A percentile compares a stretch with the other conserved stretches of the same genome.
Evolutionary conservation across 441 rosid genomes (phyloP).

Genomic region (Populus tomentosa): DNA sequence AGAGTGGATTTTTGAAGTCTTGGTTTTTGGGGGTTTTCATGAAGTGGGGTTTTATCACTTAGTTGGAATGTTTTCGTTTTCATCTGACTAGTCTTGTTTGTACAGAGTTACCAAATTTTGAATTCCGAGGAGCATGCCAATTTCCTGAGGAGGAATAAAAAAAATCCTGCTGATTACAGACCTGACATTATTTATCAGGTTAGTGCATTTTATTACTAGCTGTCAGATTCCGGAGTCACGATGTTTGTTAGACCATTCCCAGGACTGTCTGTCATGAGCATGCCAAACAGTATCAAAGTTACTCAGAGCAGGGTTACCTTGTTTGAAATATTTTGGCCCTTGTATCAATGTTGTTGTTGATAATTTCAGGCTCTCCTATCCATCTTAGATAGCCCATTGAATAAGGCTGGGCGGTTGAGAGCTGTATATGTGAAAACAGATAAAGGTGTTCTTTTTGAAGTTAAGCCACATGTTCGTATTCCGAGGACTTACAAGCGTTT

Average conservation of each 20-base stretch:
- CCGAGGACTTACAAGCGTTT: slow-evolving; percentile 84
- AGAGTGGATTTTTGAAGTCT: too few relatives aligned
- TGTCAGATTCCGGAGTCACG: not conserved
- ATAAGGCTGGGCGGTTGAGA: slow-evolving; percentile 71
- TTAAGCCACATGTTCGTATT: slow-evolving; percentile 75
- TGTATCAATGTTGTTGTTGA: not conserved
- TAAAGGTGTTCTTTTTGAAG: slow-evolving; percentile 77
- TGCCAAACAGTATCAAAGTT: not conserved
- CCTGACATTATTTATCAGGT: slow-evolving; percentile 88
- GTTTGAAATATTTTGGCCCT: not conserved
- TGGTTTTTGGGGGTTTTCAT: too few relatives aligned
- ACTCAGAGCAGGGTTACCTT: not conserved
- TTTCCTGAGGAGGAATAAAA: slow-evolving; percentile 62
- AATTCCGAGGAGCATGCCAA: slow-evolving; percentile 81
- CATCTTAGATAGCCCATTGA: slow-evolving; percentile 78
- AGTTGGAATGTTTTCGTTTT: not conserved
- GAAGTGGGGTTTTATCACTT: not conserved
- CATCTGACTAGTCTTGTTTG: not conserved
- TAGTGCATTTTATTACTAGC: not conserved
- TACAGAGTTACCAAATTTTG: slow-evolving; percentile 67
- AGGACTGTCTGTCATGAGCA: not conserved
- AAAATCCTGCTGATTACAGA: slow-evolving; percentile 69
- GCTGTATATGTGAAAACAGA: slow-evolving; percentile 76
- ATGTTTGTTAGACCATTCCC: not conserved
- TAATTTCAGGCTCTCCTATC: slow-evolving; percentile 61